phyloP scores from a whole-genome alignment of 2,329 filamentous ascomycete species.

The Hymenoscyphus fructigenus region DNA sequence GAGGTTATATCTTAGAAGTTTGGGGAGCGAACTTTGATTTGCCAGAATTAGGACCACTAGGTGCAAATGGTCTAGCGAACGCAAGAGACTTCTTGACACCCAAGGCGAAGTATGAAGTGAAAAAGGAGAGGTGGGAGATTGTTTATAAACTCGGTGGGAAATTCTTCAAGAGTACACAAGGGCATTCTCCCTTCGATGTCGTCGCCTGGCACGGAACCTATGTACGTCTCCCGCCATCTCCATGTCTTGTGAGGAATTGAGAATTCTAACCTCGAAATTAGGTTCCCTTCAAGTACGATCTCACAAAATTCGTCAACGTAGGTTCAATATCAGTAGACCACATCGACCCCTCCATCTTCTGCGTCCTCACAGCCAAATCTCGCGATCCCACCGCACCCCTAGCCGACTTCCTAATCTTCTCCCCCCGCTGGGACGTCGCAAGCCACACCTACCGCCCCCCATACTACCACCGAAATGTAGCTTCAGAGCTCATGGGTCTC shows the following conservation, averaged over 20 bases:
- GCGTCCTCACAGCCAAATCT: conserved; percentile 61
- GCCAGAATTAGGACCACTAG: conserved; percentile 64
- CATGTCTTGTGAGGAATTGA: neutral
- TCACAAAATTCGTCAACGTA: conserved; percentile 60
- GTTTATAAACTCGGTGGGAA: conserved; percentile 62
- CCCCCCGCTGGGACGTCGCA: conserved; percentile 64
- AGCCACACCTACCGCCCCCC: conserved; percentile 59
- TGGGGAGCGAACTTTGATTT: conserved; percentile 63
- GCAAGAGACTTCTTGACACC: conserved; percentile 64
- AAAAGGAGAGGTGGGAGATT: conserved; percentile 37
- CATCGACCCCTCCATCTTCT: conserved; percentile 66
- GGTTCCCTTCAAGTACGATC: conserved; percentile 73
- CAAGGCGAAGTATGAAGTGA: conserved; percentile 50
- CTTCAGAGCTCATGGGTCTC: conserved; percentile 49
- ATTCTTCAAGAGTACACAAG: conserved; percentile 63
- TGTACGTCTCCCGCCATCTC: conserved; percentile 16
- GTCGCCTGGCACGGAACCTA: conserved; percentile 74
- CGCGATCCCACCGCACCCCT: conserved; percentile 54
- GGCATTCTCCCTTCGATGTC: conserved; percentile 73
- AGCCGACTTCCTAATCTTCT: conserved; percentile 68
- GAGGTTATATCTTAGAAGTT: conserved; percentile 62
- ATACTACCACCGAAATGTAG: conserved; percentile 57
- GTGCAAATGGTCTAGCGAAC: conserved; percentile 64
- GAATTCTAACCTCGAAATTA: neutral
- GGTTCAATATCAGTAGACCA: conserved; percentile 63